Evolutionary conservation across 1,284 basidiomycete genomes (phyloP), one percentile per base, ranked within the genome.

Genomic region (Ceratorhiza oryzae-sativae): DNA sequence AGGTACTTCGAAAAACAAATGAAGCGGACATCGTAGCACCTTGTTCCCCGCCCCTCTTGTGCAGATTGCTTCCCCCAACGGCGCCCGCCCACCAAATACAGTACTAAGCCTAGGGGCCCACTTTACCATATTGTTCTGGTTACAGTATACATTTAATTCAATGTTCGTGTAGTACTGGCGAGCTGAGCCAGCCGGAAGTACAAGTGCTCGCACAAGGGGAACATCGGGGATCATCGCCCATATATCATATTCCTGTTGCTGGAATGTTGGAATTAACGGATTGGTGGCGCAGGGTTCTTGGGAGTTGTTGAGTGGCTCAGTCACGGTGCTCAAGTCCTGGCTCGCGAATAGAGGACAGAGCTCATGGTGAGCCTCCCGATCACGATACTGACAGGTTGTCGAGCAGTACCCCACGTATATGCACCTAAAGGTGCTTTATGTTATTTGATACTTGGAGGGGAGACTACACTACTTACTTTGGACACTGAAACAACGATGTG

Each of bases 361-460:
- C 42, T 61, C 41, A 18, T 42, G n/a, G 25, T 61, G 59, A 20
- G 42, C 12, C 18, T 46, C 23, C 6, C 12, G 41, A 32, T 61
- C 59, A n/a, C n/a, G 12, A 18, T 48, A 18, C 25, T 61, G 59
- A 27, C 59, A 61, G 30, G 12, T 30, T 32, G 30, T 46, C 3
- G 59, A 61, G 23, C 59, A 61, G 12, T 61, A 61, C 59, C 59
- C 46, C 15, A 61, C 41, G n/a, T 32, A 61, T 8, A 36, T 42
- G 45, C 59, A 61, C 9, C 59, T 61, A 32, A 10, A 12, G 4
- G 42, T 6, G 42, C 4, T 36, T n/a, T 18, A 2, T 12, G 27
- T 55, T 55, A 55, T 15, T 45, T 3, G 10, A 55, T 55, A 20
- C 5, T 32, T 13, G 30, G 2, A 5, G 3, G 12, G 18, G 12